Base-by-base conservation (phyloP, 352 stramenopile genomes). In the Phytophthora pinifolia region DNA sequence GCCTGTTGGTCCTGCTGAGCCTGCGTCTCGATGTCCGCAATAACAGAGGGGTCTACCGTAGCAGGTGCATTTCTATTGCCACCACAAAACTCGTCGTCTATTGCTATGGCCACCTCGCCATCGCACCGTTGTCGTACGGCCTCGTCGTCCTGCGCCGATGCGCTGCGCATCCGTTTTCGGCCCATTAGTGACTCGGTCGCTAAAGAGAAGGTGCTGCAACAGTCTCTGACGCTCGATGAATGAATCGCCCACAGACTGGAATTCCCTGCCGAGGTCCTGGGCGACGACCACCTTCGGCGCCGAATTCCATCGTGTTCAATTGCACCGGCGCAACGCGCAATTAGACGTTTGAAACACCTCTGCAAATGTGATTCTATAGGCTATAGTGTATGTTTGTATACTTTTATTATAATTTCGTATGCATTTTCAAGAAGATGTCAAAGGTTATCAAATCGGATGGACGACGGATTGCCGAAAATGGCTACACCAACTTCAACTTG, bases 281-380 rank as follows among this genome's bases (percentile, higher is more conserved):
- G 13, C 55, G 39, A 52, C 47, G 55, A 46, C 59, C 17, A 12
- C 9, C 27, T 15, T 17, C 14, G 32, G 29, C 20, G 14, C 10
- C 35, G 55, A 59, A 59, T 64, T 64, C 55, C 47, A 22, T 49
- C 27, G 47, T 64, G 55, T 59, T 64, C 55, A 64, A 63, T 35
- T 47, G 52, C 22, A 32, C 42, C 8, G 4, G n/a, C 7, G n/a
- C 20, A 3, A 25, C 20, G 20, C 20, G 18, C 14, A 60, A 27
- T 27, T 27, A 27, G 2, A 46, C 42, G 41, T 32, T 41, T n/a
- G 9, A 29, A 15, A 35, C 33, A 27, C 22, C 22, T 27, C 22
- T 6, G 22, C 22, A 27, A 27, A 27, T n/a, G n/a, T n/a, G n/a
- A n/a, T 6, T 27, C 22, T 6, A 27, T 27, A 27, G 22, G 22